Percentiles rank a stretch among this genome's conserved stretches.
Evolutionary conservation across 2,329 filamentous ascomycete species (phyloP).

Genomic region (Biscogniauxia sp.): DNA sequence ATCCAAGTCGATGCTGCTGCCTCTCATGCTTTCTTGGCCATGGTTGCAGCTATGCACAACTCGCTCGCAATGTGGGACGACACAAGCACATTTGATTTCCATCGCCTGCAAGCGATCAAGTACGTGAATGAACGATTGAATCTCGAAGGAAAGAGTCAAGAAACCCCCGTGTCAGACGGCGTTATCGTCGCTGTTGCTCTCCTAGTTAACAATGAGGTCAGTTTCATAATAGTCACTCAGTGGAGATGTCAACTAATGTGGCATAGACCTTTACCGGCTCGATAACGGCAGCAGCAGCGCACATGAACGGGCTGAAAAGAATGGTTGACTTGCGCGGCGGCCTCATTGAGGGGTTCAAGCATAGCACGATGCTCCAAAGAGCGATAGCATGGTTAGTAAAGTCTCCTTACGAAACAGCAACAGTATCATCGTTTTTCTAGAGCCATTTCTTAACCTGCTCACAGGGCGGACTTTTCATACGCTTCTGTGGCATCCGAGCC

Average conservation of each 20-base stretch:
- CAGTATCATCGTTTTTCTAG: background rate
- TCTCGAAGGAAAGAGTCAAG: constrained; percentile 29
- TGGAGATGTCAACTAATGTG: background rate
- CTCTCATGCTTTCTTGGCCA: constrained; percentile 33
- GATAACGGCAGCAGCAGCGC: constrained; percentile 28
- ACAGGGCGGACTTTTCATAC: constrained; percentile 34
- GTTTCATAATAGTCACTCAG: constrained; percentile 1
- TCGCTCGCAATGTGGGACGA: constrained; percentile 33
- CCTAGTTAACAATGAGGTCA: constrained; percentile 33
- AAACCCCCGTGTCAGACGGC: constrained; percentile 32
- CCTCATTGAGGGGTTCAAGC: constrained; percentile 30
- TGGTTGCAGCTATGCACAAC: constrained; percentile 35
- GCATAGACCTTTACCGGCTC: constrained; percentile 31
- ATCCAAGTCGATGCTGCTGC: constrained; percentile 33
- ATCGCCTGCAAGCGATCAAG: constrained; percentile 34
- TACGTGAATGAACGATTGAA: constrained; percentile 33
- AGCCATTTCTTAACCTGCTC: constrained; percentile 6
- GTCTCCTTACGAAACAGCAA: background rate
- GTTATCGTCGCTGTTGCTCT: constrained; percentile 33
- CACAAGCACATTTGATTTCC: constrained; percentile 34
- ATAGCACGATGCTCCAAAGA: constrained; percentile 31
- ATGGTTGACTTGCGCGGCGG: constrained; percentile 34
- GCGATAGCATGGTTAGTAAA: constrained; percentile 31
- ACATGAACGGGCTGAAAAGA: constrained; percentile 32
- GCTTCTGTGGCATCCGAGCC: constrained; percentile 30